Conservation (phyloP, 495 filamentous ascomycete species). For the Lepidopterella palustris region DNA sequence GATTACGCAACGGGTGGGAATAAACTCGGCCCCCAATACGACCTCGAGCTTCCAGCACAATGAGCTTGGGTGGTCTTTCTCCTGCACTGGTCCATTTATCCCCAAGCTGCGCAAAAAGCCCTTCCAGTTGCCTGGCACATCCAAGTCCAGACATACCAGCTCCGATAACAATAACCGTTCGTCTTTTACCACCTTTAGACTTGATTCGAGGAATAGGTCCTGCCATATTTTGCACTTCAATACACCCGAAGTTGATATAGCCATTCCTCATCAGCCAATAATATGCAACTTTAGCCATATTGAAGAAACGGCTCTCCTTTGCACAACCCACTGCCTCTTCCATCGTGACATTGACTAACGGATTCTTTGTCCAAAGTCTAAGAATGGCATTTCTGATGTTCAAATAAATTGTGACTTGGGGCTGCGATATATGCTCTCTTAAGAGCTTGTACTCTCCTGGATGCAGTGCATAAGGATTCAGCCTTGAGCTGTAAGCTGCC, state of each 20-base stretch:
- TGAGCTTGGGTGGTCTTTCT: constrained; percentile 62
- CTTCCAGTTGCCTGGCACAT: constrained; percentile 85
- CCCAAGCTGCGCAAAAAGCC: constrained; percentile 69
- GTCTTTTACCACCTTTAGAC: constrained; percentile 43
- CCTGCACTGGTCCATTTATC: constrained; percentile 54
- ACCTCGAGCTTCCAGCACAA: constrained; percentile 80
- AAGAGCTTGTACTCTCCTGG: constrained; percentile 76
- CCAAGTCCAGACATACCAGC: constrained; percentile 89
- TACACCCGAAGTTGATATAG: constrained; percentile 95
- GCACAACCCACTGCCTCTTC: constrained; percentile 92
- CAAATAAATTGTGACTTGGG: constrained; percentile 91
- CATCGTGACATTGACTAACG: constrained; percentile 73
- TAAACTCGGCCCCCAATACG: constrained; percentile 93
- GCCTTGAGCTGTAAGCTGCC: constrained; percentile 79
- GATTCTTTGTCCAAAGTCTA: constrained; percentile 83
- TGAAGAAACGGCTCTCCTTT: constrained; percentile 84
- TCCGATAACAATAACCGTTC: constrained; percentile 81
- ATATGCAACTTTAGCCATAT: constrained; percentile 78
- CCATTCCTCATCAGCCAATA: constrained; percentile 87
- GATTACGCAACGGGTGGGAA: constrained; percentile 72
- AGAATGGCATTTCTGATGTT: constrained; percentile 96
- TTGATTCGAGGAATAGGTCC: constrained; percentile 34
- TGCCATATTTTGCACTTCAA: constrained; percentile 54
- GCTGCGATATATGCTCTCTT: constrained; percentile 70
- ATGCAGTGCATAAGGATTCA: constrained; percentile 86